These are phyloP conservation scores for Emmonsiellopsis sp. DNA, from an alignment of 2,329 filamentous ascomycete species.

Conservation along the genomic window DNA sequence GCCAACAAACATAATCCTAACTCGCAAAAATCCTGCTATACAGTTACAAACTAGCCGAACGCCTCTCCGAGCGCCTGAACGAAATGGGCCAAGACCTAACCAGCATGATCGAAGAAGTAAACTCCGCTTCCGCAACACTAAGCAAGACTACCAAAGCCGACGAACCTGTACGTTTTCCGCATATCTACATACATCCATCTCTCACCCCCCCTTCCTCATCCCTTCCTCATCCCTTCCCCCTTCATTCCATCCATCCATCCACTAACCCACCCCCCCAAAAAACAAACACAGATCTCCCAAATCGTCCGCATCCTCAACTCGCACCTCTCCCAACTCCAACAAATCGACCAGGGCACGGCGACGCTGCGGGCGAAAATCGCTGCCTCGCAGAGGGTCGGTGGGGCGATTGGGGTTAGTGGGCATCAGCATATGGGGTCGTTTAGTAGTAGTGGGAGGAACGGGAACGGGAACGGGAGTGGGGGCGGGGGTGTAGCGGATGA, in stretches of 20 bases:
- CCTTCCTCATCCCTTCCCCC: background rate
- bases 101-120: conserved; percentile 98
- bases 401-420: conserved; percentile 43
- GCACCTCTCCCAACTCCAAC: conserved; percentile 83
- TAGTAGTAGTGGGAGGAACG: conserved; percentile 9
- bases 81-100: conserved; percentile 88
- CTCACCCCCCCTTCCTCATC: background rate
- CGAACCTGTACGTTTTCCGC: conserved; percentile 59
- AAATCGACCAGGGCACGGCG: conserved; percentile 79
- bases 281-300: conserved; percentile 61
- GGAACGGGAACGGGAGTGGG: conserved; percentile 20
- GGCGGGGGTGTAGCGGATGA: conserved; percentile 63
- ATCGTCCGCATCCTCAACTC: conserved; percentile 92
- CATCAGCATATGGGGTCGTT: conserved; percentile 25
- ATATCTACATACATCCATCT: background rate
- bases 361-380: conserved; percentile 73
- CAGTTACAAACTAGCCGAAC: conserved; percentile 83
- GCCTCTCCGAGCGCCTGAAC: conserved; percentile 78
- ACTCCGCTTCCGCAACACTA: conserved; percentile 77
- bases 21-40: conserved; percentile 1
- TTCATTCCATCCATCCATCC: background rate
- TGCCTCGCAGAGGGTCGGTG: conserved; percentile 70
- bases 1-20: background rate
- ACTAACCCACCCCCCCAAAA: background rate
- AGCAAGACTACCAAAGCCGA: conserved; percentile 84